phyloP scores from a whole-genome alignment of 495 filamentous ascomycete species.

The Penicillium steckii region DNA sequence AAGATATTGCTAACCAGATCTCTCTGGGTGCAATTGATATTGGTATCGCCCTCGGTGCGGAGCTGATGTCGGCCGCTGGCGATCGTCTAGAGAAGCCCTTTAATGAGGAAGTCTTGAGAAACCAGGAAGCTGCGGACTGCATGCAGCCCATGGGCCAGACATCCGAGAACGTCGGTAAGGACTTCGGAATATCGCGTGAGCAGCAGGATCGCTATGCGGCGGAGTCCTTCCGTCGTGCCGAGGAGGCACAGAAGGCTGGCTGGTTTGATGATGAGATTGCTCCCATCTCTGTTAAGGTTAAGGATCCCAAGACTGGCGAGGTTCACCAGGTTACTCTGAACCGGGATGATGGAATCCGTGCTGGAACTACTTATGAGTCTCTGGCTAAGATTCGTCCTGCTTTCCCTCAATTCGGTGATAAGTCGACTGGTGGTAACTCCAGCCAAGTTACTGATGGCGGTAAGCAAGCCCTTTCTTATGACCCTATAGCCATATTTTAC shows the following conservation, averaged over 20 bases:
- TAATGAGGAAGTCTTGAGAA: conserved; percentile 70
- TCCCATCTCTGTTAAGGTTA: conserved; percentile 76
- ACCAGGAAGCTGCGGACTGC: conserved; percentile 80
- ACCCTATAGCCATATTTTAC: not conserved
- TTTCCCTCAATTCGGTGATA: conserved; percentile 86
- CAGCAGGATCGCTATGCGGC: conserved; percentile 81
- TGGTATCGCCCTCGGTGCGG: conserved; percentile 84
- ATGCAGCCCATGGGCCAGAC: conserved; percentile 98
- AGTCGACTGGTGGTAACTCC: conserved; percentile 91
- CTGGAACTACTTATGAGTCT: conserved; percentile 81
- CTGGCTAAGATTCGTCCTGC: conserved; percentile 85
- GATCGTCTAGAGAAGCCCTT: conserved; percentile 70
- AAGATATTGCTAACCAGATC: conserved; percentile 93
- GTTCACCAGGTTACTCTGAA: conserved; percentile 72
- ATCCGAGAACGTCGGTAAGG: conserved; percentile 89
- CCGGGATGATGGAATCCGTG: conserved; percentile 84
- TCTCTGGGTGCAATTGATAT: conserved; percentile 74
- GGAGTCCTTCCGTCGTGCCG: conserved; percentile 82
- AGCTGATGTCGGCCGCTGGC: conserved; percentile 76
- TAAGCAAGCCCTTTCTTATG: conserved; percentile 19
- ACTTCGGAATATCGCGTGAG: conserved; percentile 82
- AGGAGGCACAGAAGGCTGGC: conserved; percentile 87
- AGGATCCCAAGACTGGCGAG: conserved; percentile 80
- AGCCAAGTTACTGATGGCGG: conserved; percentile 93
- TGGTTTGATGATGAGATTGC: conserved; percentile 95